Conservation (phyloP, 192 early-diverging fungal species). For the Coemansia sp. region DNA sequence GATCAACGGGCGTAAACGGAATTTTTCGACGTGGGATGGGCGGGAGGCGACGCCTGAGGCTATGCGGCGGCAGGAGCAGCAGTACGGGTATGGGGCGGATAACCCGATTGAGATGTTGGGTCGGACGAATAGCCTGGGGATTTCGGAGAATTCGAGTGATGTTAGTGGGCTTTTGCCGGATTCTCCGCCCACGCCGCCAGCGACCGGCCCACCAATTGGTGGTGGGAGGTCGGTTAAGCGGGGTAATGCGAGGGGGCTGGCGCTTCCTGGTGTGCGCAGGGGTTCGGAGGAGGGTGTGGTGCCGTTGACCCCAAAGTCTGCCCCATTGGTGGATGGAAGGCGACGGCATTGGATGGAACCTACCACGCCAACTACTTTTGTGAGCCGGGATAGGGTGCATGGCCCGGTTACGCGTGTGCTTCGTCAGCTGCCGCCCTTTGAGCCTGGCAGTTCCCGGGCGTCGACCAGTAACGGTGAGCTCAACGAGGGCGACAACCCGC, state of each 20-base stretch:
- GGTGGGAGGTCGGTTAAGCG: too few relatives aligned
- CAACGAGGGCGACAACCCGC: too few relatives aligned
- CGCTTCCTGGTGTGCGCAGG: too few relatives aligned
- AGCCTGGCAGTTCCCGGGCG: background rate
- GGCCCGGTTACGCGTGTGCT: conserved; percentile 21
- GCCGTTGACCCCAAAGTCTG: too few relatives aligned
- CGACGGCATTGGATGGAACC: too few relatives aligned
- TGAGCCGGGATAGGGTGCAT: conserved; percentile 26
- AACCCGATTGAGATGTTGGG: conserved; percentile 34
- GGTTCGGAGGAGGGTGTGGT: too few relatives aligned
- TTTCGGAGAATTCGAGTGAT: conserved; percentile 15
- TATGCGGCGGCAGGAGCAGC: conserved; percentile 26
- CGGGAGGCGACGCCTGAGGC: conserved; percentile 32
- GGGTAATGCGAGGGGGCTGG: too few relatives aligned
- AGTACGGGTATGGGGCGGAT: background rate
- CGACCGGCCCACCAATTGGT: too few relatives aligned
- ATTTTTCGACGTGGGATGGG: conserved; percentile 35
- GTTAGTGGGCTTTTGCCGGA: conserved; percentile 34
- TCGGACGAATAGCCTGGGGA: conserved; percentile 38
- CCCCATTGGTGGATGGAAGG: too few relatives aligned
- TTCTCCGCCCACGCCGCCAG: conserved; percentile 11
- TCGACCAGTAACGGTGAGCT: too few relatives aligned
- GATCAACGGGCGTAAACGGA: conserved; percentile 16
- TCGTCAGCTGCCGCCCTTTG: conserved; percentile 26
- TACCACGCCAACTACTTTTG: conserved; percentile 40